Conservation (phyloP, 2,329 filamentous ascomycete species). For the Coniochaeta sp. region DNA sequence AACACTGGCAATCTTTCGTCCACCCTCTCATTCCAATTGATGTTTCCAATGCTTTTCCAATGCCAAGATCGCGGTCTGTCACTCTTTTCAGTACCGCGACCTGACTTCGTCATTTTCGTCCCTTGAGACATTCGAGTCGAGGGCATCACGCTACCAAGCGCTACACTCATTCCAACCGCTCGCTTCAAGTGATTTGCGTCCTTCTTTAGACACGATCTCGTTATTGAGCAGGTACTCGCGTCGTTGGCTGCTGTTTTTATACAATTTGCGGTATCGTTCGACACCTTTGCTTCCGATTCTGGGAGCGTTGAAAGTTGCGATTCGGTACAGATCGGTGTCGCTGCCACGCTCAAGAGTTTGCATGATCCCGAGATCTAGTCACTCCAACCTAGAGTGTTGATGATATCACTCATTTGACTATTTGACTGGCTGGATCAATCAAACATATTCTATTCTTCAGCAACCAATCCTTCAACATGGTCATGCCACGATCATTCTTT, state of each 20-base stretch:
- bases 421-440: constrained; percentile 1
- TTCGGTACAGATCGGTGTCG: neutral
- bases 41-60: neutral
- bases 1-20: neutral
- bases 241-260: neutral
- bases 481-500: constrained; percentile 17
- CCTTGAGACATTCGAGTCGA: neutral
- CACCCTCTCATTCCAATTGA: neutral
- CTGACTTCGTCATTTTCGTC: neutral
- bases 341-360: neutral
- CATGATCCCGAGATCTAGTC: neutral
- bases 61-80: neutral
- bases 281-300: neutral
- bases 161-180: neutral
- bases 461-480: constrained; percentile 9
- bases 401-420: neutral
- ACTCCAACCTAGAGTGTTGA: neutral
- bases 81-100: neutral
- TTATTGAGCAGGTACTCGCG: neutral
- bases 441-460: neutral
- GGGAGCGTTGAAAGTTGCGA: neutral
- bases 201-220: neutral
- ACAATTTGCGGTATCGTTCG: neutral
- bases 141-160: neutral
- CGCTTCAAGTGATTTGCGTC: neutral